Evolutionary conservation across 331 rosid species (phyloP), one percentile per base, ranked within the genome.

Genomic region (Prunus yedoensis): DNA sequence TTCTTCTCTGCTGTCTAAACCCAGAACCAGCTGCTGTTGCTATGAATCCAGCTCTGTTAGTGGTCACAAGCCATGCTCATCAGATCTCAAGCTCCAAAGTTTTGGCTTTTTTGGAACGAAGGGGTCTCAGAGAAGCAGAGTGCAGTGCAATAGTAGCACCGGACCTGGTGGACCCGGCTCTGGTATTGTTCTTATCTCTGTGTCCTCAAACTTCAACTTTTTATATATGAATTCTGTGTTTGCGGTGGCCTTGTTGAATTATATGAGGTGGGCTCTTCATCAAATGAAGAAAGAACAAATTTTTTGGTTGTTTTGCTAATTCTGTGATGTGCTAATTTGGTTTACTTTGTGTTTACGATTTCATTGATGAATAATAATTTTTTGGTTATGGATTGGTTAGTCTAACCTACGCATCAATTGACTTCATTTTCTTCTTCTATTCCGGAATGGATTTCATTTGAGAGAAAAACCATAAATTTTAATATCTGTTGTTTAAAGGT

Each of bases 161-260:
- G 63, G 71, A 75, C 90, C 93, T 0, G 85, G 93, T 45, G 93
- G 91, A 59, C 79, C 89, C 56, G 77, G 76, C 71, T 88, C 89
- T 21, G 96, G 97, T 90, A 77, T 70, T 8, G 2, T 57, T 63
- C 8, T 63, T 25, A 4, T 60, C 66, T 69, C 47, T 64, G 18
- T 17, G 4, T 54, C 71, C 47, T 67, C 17, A 18, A 21, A 10
- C 14, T 28, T 54, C 4, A 21, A 1, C 4, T 30, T 50, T 20
- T 69, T 17, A 5, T 53, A 8, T 23, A 7, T 38, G n/a, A 41
- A n/a, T 65, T 65, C 1, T 43, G 1, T 58, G 17, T 38, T 65
- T 61, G 58, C 35, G 6, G 38, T 2, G 59, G 38, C 46, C 66
- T 57, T 65, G 30, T 78, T 73, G 62, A 47, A 16, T 68, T 47